phyloP scores from a whole-genome alignment of 2,329 filamentous ascomycete species.

The Beauveria caledonica region DNA sequence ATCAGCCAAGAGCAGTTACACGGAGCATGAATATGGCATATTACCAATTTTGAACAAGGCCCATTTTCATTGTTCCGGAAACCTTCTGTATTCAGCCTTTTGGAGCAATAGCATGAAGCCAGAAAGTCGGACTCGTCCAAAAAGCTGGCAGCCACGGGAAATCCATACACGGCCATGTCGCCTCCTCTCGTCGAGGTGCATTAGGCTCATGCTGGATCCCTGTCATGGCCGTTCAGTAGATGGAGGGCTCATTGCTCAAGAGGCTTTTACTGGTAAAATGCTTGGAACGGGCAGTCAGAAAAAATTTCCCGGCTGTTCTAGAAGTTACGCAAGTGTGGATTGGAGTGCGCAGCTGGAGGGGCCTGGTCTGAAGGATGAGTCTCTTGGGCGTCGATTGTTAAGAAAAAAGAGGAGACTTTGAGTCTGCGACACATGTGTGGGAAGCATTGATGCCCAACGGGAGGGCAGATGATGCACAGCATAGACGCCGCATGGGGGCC shows the following conservation, averaged over 20 bases:
- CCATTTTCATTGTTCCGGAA: not conserved
- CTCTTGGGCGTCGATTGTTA: not conserved
- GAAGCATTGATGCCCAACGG: conserved; percentile 12
- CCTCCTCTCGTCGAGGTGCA: not conserved
- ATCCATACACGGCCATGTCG: conserved; percentile 1
- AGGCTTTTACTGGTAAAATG: no score
- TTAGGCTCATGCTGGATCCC: conserved; percentile 8
- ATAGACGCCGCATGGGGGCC: not conserved
- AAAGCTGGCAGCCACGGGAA: not conserved
- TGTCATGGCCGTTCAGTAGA: conserved; percentile 3
- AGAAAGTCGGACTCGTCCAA: not conserved
- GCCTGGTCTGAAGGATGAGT: conserved; percentile 1
- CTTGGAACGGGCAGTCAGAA: not conserved
- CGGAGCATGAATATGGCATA: not conserved
- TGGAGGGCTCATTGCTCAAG: not conserved
- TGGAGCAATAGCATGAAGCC: not conserved
- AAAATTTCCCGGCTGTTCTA: conserved; percentile 7
- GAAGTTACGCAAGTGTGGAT: conserved; percentile 5
- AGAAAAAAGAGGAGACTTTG: not conserved
- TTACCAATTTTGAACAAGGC: not conserved
- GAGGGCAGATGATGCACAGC: conserved; percentile 6
- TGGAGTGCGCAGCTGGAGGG: not conserved
- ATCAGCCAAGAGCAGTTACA: not conserved
- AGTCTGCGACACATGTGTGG: conserved; percentile 1
- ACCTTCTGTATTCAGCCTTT: not conserved